Conservation (phyloP, 2,329 filamentous ascomycete genomes). For the Pseudovirgaria hyperparasitica region DNA sequence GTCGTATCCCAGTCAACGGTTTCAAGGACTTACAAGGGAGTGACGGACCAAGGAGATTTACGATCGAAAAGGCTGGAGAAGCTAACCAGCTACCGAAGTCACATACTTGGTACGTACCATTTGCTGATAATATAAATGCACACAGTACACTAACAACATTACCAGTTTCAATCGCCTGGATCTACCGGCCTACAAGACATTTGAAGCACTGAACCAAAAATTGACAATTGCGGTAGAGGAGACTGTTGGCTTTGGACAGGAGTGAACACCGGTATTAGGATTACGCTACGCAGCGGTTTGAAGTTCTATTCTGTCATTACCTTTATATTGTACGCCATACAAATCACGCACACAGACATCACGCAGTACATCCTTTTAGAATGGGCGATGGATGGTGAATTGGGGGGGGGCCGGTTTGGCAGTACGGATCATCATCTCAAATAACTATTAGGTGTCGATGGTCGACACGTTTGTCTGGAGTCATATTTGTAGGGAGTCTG, state of each 20-base stretch:
- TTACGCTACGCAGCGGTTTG: no score
- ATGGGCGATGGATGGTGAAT: no score
- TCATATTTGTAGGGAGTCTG: no score
- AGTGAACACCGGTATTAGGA: no score
- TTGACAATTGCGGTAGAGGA: conserved; percentile 96
- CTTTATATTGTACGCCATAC: no score
- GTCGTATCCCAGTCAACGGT: conserved; percentile 94
- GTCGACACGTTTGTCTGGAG: no score
- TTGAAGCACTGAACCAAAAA: conserved; percentile 77
- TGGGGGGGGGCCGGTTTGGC: no score
- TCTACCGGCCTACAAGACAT: conserved; percentile 80
- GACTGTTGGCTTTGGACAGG: conserved; percentile 96
- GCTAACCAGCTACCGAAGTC: conserved; percentile 85
- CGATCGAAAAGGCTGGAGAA: conserved; percentile 95
- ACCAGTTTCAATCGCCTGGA: conserved; percentile 91
- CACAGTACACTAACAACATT: conserved; percentile 11
- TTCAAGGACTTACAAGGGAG: conserved; percentile 98
- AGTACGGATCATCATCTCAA: no score
- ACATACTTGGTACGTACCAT: conserved; percentile 74
- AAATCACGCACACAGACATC: no score
- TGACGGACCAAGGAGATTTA: conserved; percentile 88
- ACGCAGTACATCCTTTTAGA: no score
- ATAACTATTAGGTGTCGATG: no score
- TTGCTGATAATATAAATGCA: conserved; percentile 4
- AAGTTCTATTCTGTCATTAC: no score